Percentiles rank a stretch among this genome's conserved stretches.
Evolutionary conservation across 1,284 basidiomycete species (phyloP).

Genomic region (Takashimella koratensis): DNA sequence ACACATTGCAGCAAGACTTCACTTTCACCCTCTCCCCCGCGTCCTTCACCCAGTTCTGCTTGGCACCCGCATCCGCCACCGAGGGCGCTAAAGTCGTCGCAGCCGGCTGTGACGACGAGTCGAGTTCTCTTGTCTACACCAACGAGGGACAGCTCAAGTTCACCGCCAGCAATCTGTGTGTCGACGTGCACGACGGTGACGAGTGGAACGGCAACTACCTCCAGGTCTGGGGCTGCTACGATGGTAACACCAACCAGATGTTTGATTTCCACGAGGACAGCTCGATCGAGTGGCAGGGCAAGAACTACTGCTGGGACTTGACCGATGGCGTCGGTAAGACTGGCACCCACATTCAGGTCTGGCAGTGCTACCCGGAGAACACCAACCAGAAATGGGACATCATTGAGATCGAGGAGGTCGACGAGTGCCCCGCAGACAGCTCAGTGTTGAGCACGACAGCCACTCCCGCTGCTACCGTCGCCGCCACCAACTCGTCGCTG

Average conservation of each 20-base stretch:
- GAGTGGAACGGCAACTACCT: conserved; percentile 10
- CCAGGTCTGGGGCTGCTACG: conserved; percentile 23
- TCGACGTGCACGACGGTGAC: conserved; percentile 24
- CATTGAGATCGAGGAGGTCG: conserved; percentile 33
- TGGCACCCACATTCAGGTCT: conserved; percentile 39
- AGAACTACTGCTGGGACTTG: conserved; percentile 35
- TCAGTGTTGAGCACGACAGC: conserved; percentile 5
- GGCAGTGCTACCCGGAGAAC: conserved; percentile 37
- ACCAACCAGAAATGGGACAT: conserved; percentile 42
- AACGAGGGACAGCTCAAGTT: neutral
- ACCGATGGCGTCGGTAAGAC: conserved; percentile 28
- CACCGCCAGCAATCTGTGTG: conserved; percentile 8
- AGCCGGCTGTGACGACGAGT: conserved; percentile 24
- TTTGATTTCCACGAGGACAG: conserved; percentile 6
- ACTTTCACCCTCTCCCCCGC: conserved; percentile 34
- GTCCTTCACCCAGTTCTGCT: conserved; percentile 29
- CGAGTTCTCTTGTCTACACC: neutral
- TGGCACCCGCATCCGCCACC: conserved; percentile 20
- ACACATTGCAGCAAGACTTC: neutral
- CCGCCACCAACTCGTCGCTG: conserved; percentile 4
- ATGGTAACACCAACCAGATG: conserved; percentile 22
- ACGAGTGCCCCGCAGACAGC: conserved; percentile 17
- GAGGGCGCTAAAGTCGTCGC: conserved; percentile 33
- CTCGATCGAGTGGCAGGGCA: neutral
- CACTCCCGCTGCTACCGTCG: conserved; percentile 8